Base-by-base conservation (phyloP, 2,329 filamentous ascomycete genomes). In the Stylonectria norvegica region DNA sequence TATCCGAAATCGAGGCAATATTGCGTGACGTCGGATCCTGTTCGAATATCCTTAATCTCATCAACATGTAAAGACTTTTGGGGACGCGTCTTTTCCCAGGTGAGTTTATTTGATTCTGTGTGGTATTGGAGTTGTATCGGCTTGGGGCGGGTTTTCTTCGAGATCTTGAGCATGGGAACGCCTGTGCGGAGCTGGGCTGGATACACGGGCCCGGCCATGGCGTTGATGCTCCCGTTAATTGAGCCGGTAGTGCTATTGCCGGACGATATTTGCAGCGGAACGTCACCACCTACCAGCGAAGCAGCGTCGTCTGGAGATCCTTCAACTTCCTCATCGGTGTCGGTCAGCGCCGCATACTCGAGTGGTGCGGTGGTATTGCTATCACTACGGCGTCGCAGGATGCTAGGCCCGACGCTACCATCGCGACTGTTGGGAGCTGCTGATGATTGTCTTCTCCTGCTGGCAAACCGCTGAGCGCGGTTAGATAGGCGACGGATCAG, bases 11-110 rank as follows among this genome's bases (percentile, higher is more conserved):
- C 90, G 55, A 91, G 82, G 29, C 88, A 85, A 61, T 95, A 95
- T 60, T 95, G 91, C 42, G 86, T 81, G 14, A 91, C 88, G 60
- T 97, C 88, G 10, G 78, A 78, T 14, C 88, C 89, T 22, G 83
- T 81, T 47, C 90, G 83, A 34, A 97, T 89, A 58, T 95, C 89
- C 57, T 87, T 85, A 56, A 98, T 91, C 61, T 97, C 89, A 57
- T 98, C 93, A 48, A 98, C 87, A 63, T 95, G 94, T 49, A 98
- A 85, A 38, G 81, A 82, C 62, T 96, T 97, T 17, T 81, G 79
- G 1, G 86, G 83, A 23, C 87, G 82, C 33, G 81, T 12, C 6
- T 14, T 78, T 63, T 95, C 86, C 91, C 91, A 97, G 18, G 78
- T 85, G 17, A 98, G 86, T 63, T 89, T 93, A 45, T 86, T 90